A percentile compares a stretch with the other conserved stretches of the same genome.
These are phyloP conservation scores for Apiospora aurea DNA, from an alignment of 2,329 filamentous ascomycete species.

Conservation along the genomic window DNA sequence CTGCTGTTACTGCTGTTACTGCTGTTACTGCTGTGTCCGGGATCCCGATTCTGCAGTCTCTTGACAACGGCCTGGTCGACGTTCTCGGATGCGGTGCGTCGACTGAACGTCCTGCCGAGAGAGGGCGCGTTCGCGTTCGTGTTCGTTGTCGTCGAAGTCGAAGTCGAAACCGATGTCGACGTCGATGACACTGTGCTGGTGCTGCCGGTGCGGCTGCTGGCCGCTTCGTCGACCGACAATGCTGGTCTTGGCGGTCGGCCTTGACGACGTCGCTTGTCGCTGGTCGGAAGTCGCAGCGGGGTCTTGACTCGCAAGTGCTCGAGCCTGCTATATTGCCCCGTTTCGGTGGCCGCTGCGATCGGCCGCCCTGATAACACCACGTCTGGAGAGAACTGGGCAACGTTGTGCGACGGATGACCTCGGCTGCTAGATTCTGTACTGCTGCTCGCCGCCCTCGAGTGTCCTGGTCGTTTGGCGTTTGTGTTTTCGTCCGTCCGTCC, in stretches of 20 bases:
- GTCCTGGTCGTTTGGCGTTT: neutral
- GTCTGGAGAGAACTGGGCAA: slow-evolving; percentile 5
- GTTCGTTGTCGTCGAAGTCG: neutral
- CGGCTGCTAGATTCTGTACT: slow-evolving; percentile 10
- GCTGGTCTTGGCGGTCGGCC: slow-evolving; percentile 2
- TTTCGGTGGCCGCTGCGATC: neutral
- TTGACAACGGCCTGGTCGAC: neutral
- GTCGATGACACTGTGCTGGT: slow-evolving; percentile 3
- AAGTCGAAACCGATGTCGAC: neutral
- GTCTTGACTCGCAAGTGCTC: slow-evolving; percentile 18
- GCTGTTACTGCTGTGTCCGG: neutral
- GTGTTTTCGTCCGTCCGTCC: neutral
- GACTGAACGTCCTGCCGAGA: neutral
- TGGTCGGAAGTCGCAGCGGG: slow-evolving; percentile 11
- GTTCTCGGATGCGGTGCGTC: neutral
- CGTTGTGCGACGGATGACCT: neutral
- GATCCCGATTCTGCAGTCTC: neutral
- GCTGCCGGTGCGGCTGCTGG: neutral
- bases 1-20: neutral
- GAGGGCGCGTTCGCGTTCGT: neutral
- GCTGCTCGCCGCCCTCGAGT: slow-evolving; percentile 13
- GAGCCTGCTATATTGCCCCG: slow-evolving; percentile 13
- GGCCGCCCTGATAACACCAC: slow-evolving; percentile 9
- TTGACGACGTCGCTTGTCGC: slow-evolving; percentile 18
- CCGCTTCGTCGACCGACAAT: neutral